A percentile compares a stretch with the other conserved stretches of the same genome.
phyloP scores from a whole-genome alignment of 306 rosid species.

The Cucumis melo region DNA sequence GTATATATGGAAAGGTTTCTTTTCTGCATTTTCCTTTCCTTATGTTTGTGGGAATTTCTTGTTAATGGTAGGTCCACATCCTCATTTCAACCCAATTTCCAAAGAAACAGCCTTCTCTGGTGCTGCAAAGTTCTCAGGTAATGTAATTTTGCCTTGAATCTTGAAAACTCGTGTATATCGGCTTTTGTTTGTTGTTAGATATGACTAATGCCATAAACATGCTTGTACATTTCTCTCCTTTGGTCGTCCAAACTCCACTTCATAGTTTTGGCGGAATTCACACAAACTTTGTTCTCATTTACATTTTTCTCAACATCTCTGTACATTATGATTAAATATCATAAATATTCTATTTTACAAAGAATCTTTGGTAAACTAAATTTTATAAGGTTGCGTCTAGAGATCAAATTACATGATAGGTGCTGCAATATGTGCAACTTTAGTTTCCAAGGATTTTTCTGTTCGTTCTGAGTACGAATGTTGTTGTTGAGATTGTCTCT shows the following conservation, averaged over 20 bases:
- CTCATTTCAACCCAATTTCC: slow-evolving; percentile 77
- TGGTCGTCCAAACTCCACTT: background rate
- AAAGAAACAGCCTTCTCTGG: slow-evolving; percentile 62
- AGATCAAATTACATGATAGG: background rate
- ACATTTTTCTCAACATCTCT: background rate
- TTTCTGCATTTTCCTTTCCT: background rate
- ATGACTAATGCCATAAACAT: background rate
- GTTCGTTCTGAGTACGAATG: background rate
- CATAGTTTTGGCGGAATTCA: background rate
- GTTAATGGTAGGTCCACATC: slow-evolving; percentile 47
- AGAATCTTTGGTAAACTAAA: background rate
- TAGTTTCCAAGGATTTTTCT: background rate
- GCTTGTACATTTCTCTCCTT: background rate
- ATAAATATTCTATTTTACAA: background rate
- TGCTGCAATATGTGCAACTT: background rate
- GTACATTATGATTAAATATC: background rate
- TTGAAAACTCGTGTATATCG: background rate
- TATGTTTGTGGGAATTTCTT: slow-evolving; percentile 10
- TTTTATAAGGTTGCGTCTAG: background rate
- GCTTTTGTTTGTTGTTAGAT: background rate
- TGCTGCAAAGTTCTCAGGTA: slow-evolving; percentile 97
- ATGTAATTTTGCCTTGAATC: background rate
- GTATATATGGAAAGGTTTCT: background rate
- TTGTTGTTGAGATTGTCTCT: background rate
- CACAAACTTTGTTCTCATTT: background rate